Percentiles rank a stretch among this genome's conserved stretches.
Conservation (phyloP, 495 filamentous ascomycete species). For the Neurospora cerealis region DNA sequence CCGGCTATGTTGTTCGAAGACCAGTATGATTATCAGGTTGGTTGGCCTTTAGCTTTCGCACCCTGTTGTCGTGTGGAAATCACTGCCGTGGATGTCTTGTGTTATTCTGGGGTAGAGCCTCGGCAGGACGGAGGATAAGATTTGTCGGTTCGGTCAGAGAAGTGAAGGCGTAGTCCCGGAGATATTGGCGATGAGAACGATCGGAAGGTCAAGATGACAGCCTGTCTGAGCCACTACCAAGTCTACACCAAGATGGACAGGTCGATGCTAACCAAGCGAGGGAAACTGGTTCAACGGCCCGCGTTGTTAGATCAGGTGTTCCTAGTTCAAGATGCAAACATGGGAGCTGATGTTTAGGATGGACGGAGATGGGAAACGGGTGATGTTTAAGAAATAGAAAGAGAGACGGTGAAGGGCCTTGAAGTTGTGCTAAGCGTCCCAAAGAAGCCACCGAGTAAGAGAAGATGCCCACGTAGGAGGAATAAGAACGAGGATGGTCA, state of each 20-base stretch:
- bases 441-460: neutral
- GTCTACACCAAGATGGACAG: neutral
- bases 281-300: neutral
- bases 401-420: neutral
- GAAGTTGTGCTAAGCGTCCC: neutral
- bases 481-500: neutral
- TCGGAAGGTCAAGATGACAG: neutral
- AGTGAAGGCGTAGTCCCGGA: neutral
- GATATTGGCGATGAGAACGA: neutral
- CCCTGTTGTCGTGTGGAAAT: neutral
- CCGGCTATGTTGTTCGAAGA: neutral
- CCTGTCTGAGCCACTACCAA: neutral
- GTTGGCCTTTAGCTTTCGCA: neutral
- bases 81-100: neutral
- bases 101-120: neutral
- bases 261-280: neutral
- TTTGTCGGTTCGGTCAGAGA: neutral
- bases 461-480: neutral
- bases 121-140: neutral
- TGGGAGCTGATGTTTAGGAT: neutral
- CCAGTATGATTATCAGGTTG: neutral
- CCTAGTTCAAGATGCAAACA: neutral
- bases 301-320: neutral
- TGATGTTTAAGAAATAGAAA: neutral
- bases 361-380: neutral